Evolutionary conservation across 2,329 filamentous ascomycete genomes (phyloP).

Genomic region (Aphanoascus verrucosus): DNA sequence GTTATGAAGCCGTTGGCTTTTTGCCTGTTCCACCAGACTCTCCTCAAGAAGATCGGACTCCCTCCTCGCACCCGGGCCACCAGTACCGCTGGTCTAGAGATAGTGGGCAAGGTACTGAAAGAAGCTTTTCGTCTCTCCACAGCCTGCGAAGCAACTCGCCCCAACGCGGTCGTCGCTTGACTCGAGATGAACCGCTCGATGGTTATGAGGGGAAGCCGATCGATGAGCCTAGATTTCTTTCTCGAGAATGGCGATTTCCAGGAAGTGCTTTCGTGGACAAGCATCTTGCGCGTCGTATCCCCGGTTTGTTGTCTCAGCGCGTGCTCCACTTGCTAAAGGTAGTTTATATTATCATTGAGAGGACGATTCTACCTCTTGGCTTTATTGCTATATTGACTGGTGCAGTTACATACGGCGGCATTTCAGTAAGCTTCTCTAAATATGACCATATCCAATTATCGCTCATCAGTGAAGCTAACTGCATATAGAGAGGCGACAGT

Average conservation of each 20-base stretch:
- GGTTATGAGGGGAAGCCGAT: constrained; percentile 40
- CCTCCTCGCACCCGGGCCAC: constrained; percentile 25
- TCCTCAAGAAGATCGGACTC: constrained; percentile 43
- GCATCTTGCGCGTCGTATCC: constrained; percentile 46
- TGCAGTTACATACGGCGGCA: constrained; percentile 64
- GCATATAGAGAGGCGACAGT: constrained; percentile 48
- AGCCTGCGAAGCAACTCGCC: constrained; percentile 53
- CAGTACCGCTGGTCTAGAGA: constrained; percentile 55
- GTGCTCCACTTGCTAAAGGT: constrained; percentile 49
- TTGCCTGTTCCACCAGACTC: constrained; percentile 51
- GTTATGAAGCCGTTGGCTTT: constrained; percentile 48
- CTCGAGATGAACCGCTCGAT: constrained; percentile 38
- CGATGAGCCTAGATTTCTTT: constrained; percentile 37
- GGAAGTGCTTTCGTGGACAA: constrained; percentile 38
- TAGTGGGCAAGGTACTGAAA: constrained; percentile 64
- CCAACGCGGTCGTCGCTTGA: constrained; percentile 36
- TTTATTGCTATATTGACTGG: constrained; percentile 64
- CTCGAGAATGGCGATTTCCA: constrained; percentile 33
- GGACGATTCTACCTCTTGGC: constrained; percentile 65
- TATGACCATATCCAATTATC: constrained; percentile 8
- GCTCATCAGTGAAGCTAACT: constrained; percentile 5
- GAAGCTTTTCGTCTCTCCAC: constrained; percentile 54
- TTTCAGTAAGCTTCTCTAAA: constrained; percentile 56
- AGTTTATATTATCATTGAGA: constrained; percentile 59
- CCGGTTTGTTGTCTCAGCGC: constrained; percentile 45